phyloP scores from a whole-genome alignment of 345 rosid species.

The Pistacia atlantica region DNA sequence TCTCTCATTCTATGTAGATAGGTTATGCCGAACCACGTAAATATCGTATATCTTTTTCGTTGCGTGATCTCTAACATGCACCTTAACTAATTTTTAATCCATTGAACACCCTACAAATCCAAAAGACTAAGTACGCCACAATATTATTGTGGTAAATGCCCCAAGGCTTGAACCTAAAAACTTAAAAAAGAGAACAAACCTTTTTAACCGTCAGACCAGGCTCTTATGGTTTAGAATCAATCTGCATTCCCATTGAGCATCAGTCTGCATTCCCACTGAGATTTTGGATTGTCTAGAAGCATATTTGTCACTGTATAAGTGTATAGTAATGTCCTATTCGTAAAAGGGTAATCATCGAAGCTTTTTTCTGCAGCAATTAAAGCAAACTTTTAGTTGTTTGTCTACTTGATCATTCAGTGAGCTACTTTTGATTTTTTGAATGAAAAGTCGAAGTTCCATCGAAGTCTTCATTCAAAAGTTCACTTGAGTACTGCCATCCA shows the following conservation, averaged over 20 bases:
- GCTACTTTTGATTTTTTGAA: slow-evolving; percentile 10
- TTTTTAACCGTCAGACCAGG: no score
- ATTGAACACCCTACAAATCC: no score
- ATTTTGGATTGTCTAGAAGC: neutral
- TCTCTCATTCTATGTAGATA: no score
- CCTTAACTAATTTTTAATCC: no score
- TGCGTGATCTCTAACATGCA: no score
- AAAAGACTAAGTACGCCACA: no score
- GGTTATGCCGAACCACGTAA: no score
- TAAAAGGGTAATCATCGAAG: neutral
- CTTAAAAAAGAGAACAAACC: no score
- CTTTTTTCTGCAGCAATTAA: neutral
- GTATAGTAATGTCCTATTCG: neutral
- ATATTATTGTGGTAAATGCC: no score
- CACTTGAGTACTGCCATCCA: slow-evolving; percentile 6
- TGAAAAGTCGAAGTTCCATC: neutral
- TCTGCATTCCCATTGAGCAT: neutral
- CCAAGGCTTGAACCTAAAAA: no score
- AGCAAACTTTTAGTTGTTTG: neutral
- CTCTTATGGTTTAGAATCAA: no score
- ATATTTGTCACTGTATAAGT: neutral
- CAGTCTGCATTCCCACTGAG: neutral
- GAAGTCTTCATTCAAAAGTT: slow-evolving; percentile 23
- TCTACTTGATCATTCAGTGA: neutral
- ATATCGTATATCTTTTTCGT: no score